Base-by-base conservation (phyloP, 345 rosid genomes). In the Aquilaria sinensis region DNA sequence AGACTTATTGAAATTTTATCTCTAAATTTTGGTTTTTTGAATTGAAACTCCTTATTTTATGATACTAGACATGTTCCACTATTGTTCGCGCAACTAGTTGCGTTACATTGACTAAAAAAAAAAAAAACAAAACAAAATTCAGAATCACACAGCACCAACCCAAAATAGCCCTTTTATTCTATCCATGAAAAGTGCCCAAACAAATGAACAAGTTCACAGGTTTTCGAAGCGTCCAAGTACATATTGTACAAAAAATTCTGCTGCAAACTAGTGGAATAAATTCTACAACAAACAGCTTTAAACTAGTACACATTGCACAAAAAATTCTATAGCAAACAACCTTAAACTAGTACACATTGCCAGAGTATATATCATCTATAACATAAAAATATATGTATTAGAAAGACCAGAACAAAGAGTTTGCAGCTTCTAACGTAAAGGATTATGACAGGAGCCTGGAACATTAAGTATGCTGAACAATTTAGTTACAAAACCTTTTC, bases 401-500 rank as follows among this genome's bases (percentile, higher is more conserved):
- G 23, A 23, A 1, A 23, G 23, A 23, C 23, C 23, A 23, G 23
- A 45, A 60, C 14, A 31, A 41, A 37, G 32, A 56, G 41, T 11
- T 23, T 12, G 60, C 37, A 61, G 56, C 23, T 6, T 5, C 23
- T 47, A 13, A 45, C 6, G 29, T 30, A 55, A 6, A 30, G 2
- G 1, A 12, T 16, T 15, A 48, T 66, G 23, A 37, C 8, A 37
- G 43, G 7, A 37, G 9, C 7, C 32, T 23, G 15, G 10, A 33
- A 47, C 23, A 37, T 30, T 8, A 3, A 23, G 41, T 34, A 48
- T 54, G 55, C 57, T 47, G 46, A 41, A 47, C 51, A 41, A 62
- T 37, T 4, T 66, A 59, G 12, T 57, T 47, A 34, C 30, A 51
- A 31, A 57, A 93, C 92, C 96, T 82, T 80, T 88, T 60, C 77